Conservation (phyloP, 768 basidiomycete species). For the Amyloporia xantha region DNA sequence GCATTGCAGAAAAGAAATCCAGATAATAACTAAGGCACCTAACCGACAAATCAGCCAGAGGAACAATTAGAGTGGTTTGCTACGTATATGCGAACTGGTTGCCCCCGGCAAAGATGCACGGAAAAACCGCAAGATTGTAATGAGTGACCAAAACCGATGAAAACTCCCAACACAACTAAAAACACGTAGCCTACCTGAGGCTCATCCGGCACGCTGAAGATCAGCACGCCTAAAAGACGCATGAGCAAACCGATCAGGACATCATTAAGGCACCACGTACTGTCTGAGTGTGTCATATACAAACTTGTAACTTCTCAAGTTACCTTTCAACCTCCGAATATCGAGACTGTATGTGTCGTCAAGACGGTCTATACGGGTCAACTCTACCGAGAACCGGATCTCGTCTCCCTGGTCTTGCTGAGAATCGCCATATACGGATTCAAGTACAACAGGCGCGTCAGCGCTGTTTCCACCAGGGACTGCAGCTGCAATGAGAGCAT, state of each 20-base stretch:
- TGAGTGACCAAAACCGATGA: background rate
- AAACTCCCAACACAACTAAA: background rate
- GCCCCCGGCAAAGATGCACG: background rate
- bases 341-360: conserved; percentile 90
- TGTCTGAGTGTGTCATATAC: conserved; percentile 83
- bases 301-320: conserved; percentile 88
- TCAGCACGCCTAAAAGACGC: conserved; percentile 18
- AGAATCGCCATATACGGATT: conserved; percentile 73
- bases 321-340: conserved; percentile 87
- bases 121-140: background rate
- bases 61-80: background rate
- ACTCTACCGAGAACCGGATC: conserved; percentile 92
- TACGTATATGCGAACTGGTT: background rate
- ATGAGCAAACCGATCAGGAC: background rate
- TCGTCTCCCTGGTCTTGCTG: conserved; percentile 86
- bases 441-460: conserved; percentile 29
- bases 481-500: conserved; percentile 17
- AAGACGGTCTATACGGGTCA: conserved; percentile 84
- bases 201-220: conserved; percentile 17
- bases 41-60: background rate
- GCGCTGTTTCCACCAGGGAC: conserved; percentile 6
- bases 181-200: background rate
- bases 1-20: conserved; percentile 3
- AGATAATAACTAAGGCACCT: background rate
- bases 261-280: conserved; percentile 40